Evolutionary conservation across 2,329 filamentous ascomycete genomes (phyloP).

Genomic region (Chaetomium sp.): DNA sequence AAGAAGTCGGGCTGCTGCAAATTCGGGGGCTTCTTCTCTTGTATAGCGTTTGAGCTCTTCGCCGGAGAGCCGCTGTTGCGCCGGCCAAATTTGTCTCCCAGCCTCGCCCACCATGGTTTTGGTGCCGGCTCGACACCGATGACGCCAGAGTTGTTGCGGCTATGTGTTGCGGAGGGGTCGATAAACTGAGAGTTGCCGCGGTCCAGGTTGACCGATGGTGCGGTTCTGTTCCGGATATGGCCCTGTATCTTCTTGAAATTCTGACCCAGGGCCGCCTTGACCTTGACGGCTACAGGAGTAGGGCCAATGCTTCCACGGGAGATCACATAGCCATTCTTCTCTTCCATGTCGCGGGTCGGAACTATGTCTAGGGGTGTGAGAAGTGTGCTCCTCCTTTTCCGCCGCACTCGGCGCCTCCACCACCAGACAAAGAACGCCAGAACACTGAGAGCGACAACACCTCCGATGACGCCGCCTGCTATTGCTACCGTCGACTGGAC

Average conservation of each 20-base stretch:
- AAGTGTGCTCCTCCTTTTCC: slow-evolving; percentile 41
- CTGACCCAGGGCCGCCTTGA: slow-evolving; percentile 35
- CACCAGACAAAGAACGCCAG: slow-evolving; percentile 46
- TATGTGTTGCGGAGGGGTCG: slow-evolving; percentile 31
- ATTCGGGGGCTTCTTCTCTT: too few species aligned
- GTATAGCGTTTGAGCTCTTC: slow-evolving; percentile 1
- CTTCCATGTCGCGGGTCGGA: slow-evolving; percentile 23
- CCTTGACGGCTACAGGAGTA: slow-evolving; percentile 38
- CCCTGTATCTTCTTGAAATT: slow-evolving; percentile 32
- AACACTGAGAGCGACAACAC: slow-evolving; percentile 39
- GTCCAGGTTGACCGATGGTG: slow-evolving; percentile 43
- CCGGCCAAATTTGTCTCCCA: slow-evolving; percentile 36
- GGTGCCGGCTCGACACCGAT: slow-evolving; percentile 21
- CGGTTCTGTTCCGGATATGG: slow-evolving; percentile 28
- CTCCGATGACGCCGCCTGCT: slow-evolving; percentile 46
- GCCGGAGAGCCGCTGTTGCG: slow-evolving; percentile 19
- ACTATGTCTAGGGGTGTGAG: slow-evolving; percentile 42
- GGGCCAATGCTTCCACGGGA: slow-evolving; percentile 44
- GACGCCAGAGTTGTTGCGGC: slow-evolving; percentile 29
- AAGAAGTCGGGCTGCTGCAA: slow-evolving; percentile 34
- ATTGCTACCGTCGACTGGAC: slow-evolving; percentile 37
- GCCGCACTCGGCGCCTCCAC: slow-evolving; percentile 37
- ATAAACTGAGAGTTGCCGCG: slow-evolving; percentile 49
- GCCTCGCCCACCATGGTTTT: slow-evolving; percentile 41
- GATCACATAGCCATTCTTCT: slow-evolving; percentile 35